Percentiles rank a stretch among this genome's conserved stretches.
These are phyloP conservation scores for Chaetoceros muelleri DNA, from an alignment of 108 stramenopile genomes.

Conservation along the genomic window DNA sequence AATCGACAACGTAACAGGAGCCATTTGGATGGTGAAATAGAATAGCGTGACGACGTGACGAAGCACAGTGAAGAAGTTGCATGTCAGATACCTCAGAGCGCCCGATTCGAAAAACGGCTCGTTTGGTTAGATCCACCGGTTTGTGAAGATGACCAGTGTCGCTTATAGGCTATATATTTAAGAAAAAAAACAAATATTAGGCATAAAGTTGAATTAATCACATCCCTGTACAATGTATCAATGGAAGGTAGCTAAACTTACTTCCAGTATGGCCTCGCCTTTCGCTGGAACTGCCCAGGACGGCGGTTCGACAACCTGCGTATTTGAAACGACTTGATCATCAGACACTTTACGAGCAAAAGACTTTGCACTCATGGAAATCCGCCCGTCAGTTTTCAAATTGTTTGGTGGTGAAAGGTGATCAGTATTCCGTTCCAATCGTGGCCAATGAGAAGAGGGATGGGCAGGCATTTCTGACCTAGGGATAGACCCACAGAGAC, in stretches of 20 bases:
- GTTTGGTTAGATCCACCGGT: conserved; percentile 50
- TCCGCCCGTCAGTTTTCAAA: not conserved
- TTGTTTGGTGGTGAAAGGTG: not conserved
- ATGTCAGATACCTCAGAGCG: conserved; percentile 60
- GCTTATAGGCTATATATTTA: not conserved
- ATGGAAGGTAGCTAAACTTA: conserved; percentile 27
- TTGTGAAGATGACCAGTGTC: conserved; percentile 14
- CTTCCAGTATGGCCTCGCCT: conserved; percentile 65
- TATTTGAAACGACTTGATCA: conserved; percentile 4
- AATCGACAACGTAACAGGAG: conserved; percentile 72
- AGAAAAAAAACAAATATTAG: conserved; percentile 1
- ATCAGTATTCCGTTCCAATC: not conserved
- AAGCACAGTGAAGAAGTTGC: conserved; percentile 54
- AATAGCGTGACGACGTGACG: conserved; percentile 65
- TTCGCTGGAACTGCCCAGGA: conserved; percentile 67
- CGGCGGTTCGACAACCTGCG: conserved; percentile 37
- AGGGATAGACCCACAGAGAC: conserved; percentile 39
- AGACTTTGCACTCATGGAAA: not conserved
- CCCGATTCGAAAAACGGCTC: conserved; percentile 52
- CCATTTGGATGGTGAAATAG: conserved; percentile 80
- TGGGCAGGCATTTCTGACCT: conserved; percentile 15
- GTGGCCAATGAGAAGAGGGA: not conserved
- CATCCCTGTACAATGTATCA: too few species aligned
- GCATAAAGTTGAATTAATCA: not conserved
- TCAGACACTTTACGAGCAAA: not conserved